Percentiles rank a stretch among this genome's conserved stretches.
These are phyloP conservation scores for Colletotrichum chlorophyti DNA, from an alignment of 2,329 filamentous ascomycete genomes.

Conservation along the genomic window DNA sequence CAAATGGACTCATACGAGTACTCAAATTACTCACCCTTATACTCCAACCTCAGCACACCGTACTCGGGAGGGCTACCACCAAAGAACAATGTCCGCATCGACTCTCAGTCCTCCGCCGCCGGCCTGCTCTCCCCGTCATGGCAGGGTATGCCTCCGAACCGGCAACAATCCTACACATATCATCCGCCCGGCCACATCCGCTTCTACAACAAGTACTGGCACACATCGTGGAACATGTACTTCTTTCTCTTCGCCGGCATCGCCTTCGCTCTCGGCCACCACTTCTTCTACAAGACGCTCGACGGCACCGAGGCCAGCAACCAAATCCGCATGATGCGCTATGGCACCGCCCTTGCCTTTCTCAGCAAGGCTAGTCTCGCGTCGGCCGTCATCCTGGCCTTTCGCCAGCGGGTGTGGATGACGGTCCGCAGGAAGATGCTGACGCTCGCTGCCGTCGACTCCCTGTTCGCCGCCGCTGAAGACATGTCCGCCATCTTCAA, in stretches of 20 bases:
- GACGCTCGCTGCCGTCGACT: constrained; percentile 33
- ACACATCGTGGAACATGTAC: constrained; percentile 43
- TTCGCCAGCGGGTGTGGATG: constrained; percentile 33
- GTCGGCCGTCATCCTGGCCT: constrained; percentile 39
- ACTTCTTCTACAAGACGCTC: constrained; percentile 42
- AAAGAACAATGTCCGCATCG: constrained; percentile 13
- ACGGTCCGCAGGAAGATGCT: constrained; percentile 32
- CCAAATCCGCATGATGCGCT: constrained; percentile 43
- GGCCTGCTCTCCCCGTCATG: constrained; percentile 19
- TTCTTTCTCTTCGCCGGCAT: constrained; percentile 40
- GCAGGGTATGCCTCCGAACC: background rate
- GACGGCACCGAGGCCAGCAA: constrained; percentile 38
- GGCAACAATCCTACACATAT: constrained; percentile 12
- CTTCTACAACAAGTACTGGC: constrained; percentile 39
- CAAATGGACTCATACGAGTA: constrained; percentile 22
- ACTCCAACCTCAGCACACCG: constrained; percentile 11
- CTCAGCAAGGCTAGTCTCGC: constrained; percentile 43
- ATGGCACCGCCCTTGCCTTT: constrained; percentile 44
- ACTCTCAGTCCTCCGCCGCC: constrained; percentile 15
- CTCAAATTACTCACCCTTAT: constrained; percentile 18
- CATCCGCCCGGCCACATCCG: constrained; percentile 13
- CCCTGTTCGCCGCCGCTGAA: constrained; percentile 41
- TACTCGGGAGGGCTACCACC: constrained; percentile 7
- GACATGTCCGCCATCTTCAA: constrained; percentile 39
- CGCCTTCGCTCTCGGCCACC: constrained; percentile 41